Conservation (phyloP, 805 yeast species). For the Kregervanrija delftensis region DNA sequence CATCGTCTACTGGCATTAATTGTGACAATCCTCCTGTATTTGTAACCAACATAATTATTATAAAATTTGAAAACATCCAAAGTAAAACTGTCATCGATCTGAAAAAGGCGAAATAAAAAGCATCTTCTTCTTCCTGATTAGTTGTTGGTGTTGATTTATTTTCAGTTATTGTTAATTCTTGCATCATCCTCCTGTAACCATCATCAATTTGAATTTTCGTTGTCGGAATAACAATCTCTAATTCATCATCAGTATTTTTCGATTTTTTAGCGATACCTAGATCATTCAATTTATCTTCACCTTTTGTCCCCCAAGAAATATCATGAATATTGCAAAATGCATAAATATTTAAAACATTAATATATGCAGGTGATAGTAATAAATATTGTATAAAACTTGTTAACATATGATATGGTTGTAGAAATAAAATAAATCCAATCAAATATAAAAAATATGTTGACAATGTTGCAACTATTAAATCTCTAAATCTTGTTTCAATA, state of each 20-base stretch:
- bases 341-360: slow-evolving; percentile 86
- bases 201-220: slow-evolving; percentile 70
- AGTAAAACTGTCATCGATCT: slow-evolving; percentile 82
- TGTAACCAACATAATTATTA: slow-evolving; percentile 74
- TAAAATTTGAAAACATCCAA: slow-evolving; percentile 86
- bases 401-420: slow-evolving; percentile 91
- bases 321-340: slow-evolving; percentile 96
- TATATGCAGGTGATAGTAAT: slow-evolving; percentile 79
- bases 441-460: slow-evolving; percentile 82
- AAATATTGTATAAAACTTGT: slow-evolving; percentile 83
- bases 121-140: slow-evolving; percentile 44
- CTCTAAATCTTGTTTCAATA: slow-evolving; percentile 69
- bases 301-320: slow-evolving; percentile 96
- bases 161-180: slow-evolving; percentile 41
- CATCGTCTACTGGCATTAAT: slow-evolving; percentile 12
- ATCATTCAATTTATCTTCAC: slow-evolving; percentile 63
- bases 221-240: slow-evolving; percentile 69
- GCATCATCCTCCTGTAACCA: slow-evolving; percentile 59
- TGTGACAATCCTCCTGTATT: slow-evolving; percentile 74
- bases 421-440: slow-evolving; percentile 67
- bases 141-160: slow-evolving; percentile 18
- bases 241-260: slow-evolving; percentile 50
- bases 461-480: slow-evolving; percentile 74
- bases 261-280: slow-evolving; percentile 72
- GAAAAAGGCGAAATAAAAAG: slow-evolving; percentile 82